Conservation (phyloP, 148 eudicot genomes). For the Mesembryanthemum crystallinum region DNA sequence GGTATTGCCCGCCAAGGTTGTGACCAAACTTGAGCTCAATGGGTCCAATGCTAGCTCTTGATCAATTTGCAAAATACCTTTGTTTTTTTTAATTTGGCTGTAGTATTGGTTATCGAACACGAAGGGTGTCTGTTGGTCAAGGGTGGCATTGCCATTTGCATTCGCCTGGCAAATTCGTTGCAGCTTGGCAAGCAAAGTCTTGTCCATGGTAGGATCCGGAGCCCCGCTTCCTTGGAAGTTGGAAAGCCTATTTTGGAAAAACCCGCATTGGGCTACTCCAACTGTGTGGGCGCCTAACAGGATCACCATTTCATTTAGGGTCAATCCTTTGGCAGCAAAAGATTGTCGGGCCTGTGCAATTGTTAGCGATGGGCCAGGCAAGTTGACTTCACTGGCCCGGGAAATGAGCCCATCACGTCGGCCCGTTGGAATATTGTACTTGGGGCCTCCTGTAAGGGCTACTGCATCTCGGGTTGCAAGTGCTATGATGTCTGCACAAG, state of each 20-base stretch:
- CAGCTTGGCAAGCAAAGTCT: constrained; percentile 1
- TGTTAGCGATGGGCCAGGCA: constrained; percentile 17
- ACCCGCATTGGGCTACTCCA: constrained; percentile 26
- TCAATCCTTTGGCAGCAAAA: not conserved
- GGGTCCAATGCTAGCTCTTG: constrained; percentile 23
- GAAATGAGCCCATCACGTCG: constrained; percentile 23
- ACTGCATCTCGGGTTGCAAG: constrained; percentile 27
- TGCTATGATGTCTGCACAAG: constrained; percentile 25
- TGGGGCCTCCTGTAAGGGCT: constrained; percentile 13
- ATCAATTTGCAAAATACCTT: constrained; percentile 22
- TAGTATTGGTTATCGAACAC: constrained; percentile 27
- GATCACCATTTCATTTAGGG: constrained; percentile 23
- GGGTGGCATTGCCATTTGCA: constrained; percentile 16
- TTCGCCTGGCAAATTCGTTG: not conserved
- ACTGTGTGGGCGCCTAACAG: constrained; percentile 29
- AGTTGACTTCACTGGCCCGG: constrained; percentile 4
- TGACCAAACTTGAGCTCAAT: constrained; percentile 14
- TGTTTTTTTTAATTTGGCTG: constrained; percentile 19
- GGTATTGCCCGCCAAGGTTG: constrained; percentile 20
- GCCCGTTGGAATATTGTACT: constrained; percentile 23
- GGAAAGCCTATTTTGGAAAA: constrained; percentile 18
- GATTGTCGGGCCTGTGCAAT: constrained; percentile 22
- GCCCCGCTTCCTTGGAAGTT: constrained; percentile 23
- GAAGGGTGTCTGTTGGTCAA: constrained; percentile 27
- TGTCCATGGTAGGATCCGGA: constrained; percentile 22